phyloP scores from a whole-genome alignment of 805 yeast genomes.

The Kazachstania kunashirensis region DNA sequence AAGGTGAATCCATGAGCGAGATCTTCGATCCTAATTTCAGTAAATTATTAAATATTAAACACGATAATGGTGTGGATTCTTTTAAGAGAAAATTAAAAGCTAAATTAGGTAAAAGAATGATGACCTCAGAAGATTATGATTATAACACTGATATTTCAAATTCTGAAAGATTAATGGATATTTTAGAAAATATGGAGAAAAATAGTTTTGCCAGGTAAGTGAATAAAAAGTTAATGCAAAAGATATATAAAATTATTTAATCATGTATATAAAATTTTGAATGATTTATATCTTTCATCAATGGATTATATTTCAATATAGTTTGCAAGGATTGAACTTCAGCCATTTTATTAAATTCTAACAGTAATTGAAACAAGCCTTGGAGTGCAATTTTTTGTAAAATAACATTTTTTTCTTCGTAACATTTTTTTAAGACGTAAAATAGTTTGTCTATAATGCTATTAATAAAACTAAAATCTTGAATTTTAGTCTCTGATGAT shows the following conservation, averaged over 20 bases:
- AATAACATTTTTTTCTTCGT: background rate
- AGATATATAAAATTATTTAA: background rate
- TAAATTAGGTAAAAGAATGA: background rate
- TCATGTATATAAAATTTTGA: slow-evolving; percentile 2
- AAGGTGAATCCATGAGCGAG: background rate
- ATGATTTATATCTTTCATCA: background rate
- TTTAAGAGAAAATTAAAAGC: background rate
- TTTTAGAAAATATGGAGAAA: too few species aligned
- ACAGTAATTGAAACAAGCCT: slow-evolving; percentile 14
- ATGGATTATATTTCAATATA: background rate
- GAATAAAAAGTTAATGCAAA: too few species aligned
- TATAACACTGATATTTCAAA: background rate
- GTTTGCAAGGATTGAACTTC: background rate
- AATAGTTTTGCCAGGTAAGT: too few species aligned
- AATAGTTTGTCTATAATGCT: slow-evolving; percentile 1
- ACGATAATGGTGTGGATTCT: background rate
- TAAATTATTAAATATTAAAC: background rate
- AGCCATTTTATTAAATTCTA: slow-evolving; percentile 10
- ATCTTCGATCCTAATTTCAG: background rate
- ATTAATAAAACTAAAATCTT: slow-evolving; percentile 4
- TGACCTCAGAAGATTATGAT: background rate
- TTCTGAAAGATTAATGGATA: background rate
- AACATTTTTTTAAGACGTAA: slow-evolving; percentile 5
- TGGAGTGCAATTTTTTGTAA: slow-evolving; percentile 9
- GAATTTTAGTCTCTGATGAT: background rate